Evolutionary conservation across 192 early-diverging fungal genomes (phyloP), one percentile per base, ranked within the genome.

Genomic region (Dissophora ornata): DNA sequence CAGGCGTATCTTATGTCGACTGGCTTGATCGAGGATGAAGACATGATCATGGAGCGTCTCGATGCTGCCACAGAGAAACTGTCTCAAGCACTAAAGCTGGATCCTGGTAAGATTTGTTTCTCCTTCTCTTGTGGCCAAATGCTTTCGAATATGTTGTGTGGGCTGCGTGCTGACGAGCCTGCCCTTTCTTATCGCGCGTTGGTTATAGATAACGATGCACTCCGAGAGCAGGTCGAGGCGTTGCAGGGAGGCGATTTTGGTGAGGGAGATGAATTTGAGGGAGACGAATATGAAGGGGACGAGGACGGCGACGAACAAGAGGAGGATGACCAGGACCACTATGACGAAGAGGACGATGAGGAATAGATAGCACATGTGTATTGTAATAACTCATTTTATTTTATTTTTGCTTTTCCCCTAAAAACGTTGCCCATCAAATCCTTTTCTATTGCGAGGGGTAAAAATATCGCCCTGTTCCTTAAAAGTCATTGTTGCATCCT

Each of bases 21-120:
- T 26, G 67, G 50, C 33, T 40, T 84, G 32, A 68, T 78, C 30
- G 73, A 62, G 13, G 86, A 89, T 34, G 88, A 89, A 19, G 86
- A 89, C 18, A 38, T 63, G 41, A 80, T 80, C 10, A 78, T 89
- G 30, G 64, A 69, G n/a, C 79, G 83, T 3, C 85, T 80, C 57
- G 86, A 87, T 32, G 40, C 63, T 12, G 88, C 84, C 6, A 74
- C 71, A 8, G 79, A 81, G 18, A 78, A 80, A 29, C 82, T 89
- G 6, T 53, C 64, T 21, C 57, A 44, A 29, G 86, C 86, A 1
- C 79, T 81, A 49, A 44, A 79, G 41, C 32, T 86, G 41, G 57
- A 78, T 55, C 86, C 86, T 19, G 47, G 81, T 82, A 62, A 53
- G 68, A 63, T 4, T 28, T 51, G 25, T 60, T 45, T 6, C n/a